Evolutionary conservation across 176 grass and related monocot genomes (phyloP).

Genomic region (Phoenix dactylifera): DNA sequence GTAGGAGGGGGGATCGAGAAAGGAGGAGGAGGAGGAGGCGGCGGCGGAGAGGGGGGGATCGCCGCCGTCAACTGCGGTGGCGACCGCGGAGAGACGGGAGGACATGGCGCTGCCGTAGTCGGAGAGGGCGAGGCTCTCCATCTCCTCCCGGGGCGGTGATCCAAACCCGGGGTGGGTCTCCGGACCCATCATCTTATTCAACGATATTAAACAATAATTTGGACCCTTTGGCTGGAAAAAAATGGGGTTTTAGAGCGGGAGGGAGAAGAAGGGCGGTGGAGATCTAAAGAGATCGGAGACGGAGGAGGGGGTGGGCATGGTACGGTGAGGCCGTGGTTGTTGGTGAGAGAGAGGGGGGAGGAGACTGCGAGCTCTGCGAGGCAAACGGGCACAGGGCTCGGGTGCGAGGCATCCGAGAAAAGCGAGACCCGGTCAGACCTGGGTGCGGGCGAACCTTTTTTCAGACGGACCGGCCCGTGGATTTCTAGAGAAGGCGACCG

Average conservation of each 20-base stretch:
- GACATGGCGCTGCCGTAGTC: slow-evolving; percentile 31
- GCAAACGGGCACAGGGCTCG: too few relatives aligned
- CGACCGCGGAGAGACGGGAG: slow-evolving; percentile 28
- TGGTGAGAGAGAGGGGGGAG: too few relatives aligned
- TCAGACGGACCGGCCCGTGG: too few relatives aligned
- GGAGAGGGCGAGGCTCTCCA: slow-evolving; percentile 19
- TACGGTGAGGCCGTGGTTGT: not conserved
- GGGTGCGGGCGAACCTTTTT: too few relatives aligned
- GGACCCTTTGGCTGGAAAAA: too few relatives aligned
- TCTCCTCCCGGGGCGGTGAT: slow-evolving; percentile 5
- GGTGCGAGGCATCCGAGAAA: too few relatives aligned
- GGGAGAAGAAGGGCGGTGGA: not conserved
- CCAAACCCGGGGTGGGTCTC: slow-evolving; percentile 6
- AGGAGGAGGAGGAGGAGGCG: slow-evolving; percentile 50
- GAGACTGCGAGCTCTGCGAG: too few relatives aligned
- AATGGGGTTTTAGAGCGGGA: not conserved
- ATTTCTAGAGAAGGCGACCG: too few relatives aligned
- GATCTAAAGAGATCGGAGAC: not conserved
- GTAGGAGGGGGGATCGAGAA: slow-evolving; percentile 91
- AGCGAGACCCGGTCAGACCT: too few relatives aligned
- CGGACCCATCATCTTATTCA: slow-evolving; percentile 16
- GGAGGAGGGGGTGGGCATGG: not conserved
- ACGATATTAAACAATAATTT: not conserved
- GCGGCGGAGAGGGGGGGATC: slow-evolving; percentile 27
- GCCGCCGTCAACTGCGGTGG: slow-evolving; percentile 7